Evolutionary conservation across 2,329 filamentous ascomycete genomes (phyloP).

Genomic region (Colletotrichum tabaci): DNA sequence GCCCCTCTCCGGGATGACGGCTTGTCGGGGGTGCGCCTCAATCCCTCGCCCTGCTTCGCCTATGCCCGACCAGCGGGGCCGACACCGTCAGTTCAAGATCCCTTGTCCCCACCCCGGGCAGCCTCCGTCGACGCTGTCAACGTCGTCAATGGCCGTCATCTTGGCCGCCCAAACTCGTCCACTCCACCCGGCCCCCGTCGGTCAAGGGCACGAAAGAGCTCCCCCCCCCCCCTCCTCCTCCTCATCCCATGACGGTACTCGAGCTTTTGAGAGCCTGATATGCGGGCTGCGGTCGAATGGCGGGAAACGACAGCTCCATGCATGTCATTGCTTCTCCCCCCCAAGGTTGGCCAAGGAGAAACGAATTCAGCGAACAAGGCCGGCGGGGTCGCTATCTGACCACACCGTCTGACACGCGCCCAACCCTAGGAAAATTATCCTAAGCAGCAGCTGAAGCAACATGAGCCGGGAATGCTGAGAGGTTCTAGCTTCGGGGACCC

Average conservation of each 20-base stretch:
- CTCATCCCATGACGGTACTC: not conserved
- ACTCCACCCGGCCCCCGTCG: not conserved
- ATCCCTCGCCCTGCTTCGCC: conserved; percentile 28
- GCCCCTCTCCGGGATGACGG: conserved; percentile 27
- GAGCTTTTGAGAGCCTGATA: not conserved
- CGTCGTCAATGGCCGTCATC: conserved; percentile 14
- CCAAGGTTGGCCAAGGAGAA: conserved; percentile 2
- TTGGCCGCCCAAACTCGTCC: conserved; percentile 3
- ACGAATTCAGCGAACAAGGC: conserved; percentile 14
- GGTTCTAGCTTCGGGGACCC: conserved; percentile 22
- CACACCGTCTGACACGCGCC: conserved; percentile 35
- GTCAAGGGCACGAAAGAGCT: conserved; percentile 12
- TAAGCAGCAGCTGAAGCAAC: conserved; percentile 6
- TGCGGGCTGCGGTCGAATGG: not conserved
- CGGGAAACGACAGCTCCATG: conserved; percentile 18
- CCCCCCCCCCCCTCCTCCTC: conserved; percentile 1
- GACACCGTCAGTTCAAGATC: conserved; percentile 31
- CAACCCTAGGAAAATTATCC: conserved; percentile 26
- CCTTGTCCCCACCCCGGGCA: conserved; percentile 18
- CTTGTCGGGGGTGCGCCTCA: conserved; percentile 30
- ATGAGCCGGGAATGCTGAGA: conserved; percentile 6
- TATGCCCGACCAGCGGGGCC: conserved; percentile 33
- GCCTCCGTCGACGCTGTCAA: conserved; percentile 17
- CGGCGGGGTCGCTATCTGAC: conserved; percentile 29
- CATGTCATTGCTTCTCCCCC: conserved; percentile 14